Percentiles rank a stretch among this genome's conserved stretches.
Conservation (phyloP, 2,329 filamentous ascomycete genomes). For the Fusarium stilboides region DNA sequence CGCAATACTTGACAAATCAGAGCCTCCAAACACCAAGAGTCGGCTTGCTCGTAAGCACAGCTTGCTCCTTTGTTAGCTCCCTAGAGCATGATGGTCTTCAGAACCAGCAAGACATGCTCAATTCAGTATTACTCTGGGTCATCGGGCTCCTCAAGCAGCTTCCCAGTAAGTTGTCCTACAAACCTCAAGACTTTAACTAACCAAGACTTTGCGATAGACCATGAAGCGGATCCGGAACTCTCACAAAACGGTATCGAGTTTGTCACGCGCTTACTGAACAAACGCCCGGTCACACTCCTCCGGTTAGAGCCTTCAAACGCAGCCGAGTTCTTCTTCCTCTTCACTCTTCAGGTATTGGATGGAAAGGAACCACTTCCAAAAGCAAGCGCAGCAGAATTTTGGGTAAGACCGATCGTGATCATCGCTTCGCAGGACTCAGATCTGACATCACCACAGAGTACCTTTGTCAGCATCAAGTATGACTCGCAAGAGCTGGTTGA, state of each 20-base stretch:
- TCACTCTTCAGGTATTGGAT: conserved; percentile 78
- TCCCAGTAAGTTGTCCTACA: conserved; percentile 61
- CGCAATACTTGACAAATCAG: conserved; percentile 75
- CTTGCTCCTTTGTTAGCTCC: conserved; percentile 78
- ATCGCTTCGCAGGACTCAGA: no score
- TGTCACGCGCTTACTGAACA: conserved; percentile 73
- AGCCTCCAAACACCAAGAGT: conserved; percentile 74
- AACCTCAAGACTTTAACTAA: background rate
- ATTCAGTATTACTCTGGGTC: conserved; percentile 72
- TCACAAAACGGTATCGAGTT: conserved; percentile 83
- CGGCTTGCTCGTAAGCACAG: conserved; percentile 78
- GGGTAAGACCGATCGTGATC: conserved; percentile 65
- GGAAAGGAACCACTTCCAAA: conserved; percentile 84
- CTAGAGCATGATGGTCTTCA: conserved; percentile 62
- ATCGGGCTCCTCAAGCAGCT: conserved; percentile 74
- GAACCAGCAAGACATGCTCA: conserved; percentile 65
- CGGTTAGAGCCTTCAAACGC: conserved; percentile 68
- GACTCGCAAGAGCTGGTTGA: conserved; percentile 60
- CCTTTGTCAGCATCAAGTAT: conserved; percentile 66
- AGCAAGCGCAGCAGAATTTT: conserved; percentile 80
- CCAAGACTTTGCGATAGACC: conserved; percentile 60
- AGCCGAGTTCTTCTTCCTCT: conserved; percentile 78
- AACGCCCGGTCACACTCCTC: conserved; percentile 74
- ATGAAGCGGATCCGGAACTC: conserved; percentile 80
- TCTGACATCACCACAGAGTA: conserved; percentile 58